Evolutionary conservation across 768 basidiomycete genomes (phyloP), one percentile per base, ranked within the genome.

Genomic region (Leccinum truebloodii): DNA sequence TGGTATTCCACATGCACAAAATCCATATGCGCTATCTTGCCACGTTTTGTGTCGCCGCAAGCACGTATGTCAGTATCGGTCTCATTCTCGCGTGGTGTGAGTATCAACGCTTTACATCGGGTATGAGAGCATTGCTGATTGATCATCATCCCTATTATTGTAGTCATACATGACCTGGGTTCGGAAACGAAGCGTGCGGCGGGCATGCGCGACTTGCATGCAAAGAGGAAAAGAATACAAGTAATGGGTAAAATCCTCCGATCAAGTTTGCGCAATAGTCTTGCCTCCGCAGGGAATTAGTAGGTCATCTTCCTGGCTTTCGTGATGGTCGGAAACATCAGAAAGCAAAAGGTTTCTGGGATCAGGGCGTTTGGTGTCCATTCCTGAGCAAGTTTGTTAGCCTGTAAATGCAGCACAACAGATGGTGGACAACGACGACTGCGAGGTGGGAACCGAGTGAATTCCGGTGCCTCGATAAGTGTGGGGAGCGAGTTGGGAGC

Each of bases 201-300:
- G 26, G 26, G 26, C 26, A 28, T 28, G 26, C 26, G 16, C 44
- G 52, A 81, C 87, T 71, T 59, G 88, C 89, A 91, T 32, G 89
- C 88, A 71, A 87, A 90, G 26, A 91, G 78, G 65, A 91, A 91
- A 44, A 91, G 79, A 20, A 89, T 65, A 66, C 88, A 90, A 2
- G 85, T 78, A 49, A 90, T 84, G 48, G 89, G 89, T 55, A 91
- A 73, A 58, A 91, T 90, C 46, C 88, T 79, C 56, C 65, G 54
- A 67, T 91, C 89, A 52, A 91, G 77, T 67, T 88, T 90, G 67
- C 83, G 79, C 22, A 90, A 76, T 2, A 92, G 79, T 26, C 66
- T 72, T 60, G 68, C 77, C 70, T 89, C 88, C 54, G 83, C 82
- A 12, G 54, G 55, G 61, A 50, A 65, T 69, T 44, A 66, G 68